Evolutionary conservation across 1,284 basidiomycete species (phyloP).

Genomic region (Sphagnurus paluster): DNA sequence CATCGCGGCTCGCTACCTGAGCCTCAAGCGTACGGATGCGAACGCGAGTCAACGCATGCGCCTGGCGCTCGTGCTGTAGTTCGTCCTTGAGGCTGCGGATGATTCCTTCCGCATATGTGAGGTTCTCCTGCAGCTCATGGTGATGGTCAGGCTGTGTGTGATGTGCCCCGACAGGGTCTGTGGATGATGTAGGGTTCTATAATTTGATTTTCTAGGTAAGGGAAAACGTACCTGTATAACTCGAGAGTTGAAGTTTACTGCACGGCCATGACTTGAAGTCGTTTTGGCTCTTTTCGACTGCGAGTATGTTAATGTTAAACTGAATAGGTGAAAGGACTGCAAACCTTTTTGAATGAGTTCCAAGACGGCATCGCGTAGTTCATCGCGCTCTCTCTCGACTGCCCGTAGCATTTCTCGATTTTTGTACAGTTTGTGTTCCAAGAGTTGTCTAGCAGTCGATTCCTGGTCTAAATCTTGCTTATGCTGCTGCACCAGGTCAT

Average conservation of each 20-base stretch:
- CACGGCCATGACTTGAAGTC: conserved; percentile 54
- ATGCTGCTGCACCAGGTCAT: conserved; percentile 42
- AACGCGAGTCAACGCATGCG: conserved; percentile 40
- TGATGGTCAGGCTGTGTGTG: not conserved
- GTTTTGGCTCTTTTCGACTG: conserved; percentile 50
- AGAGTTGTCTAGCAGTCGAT: conserved; percentile 31
- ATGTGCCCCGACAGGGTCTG: not conserved
- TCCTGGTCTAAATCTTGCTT: conserved; percentile 41
- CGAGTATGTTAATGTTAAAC: not conserved
- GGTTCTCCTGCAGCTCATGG: conserved; percentile 18
- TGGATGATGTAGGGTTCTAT: not conserved
- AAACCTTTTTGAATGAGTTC: conserved; percentile 60
- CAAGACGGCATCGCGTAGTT: conserved; percentile 52
- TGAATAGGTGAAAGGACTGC: conserved; percentile 14
- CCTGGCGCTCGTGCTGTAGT: conserved; percentile 44
- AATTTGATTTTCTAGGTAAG: not conserved
- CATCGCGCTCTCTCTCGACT: conserved; percentile 51
- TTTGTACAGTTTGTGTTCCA: conserved; percentile 40
- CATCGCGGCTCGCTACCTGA: conserved; percentile 55
- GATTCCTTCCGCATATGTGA: conserved; percentile 42
- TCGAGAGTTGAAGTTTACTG: conserved; percentile 44
- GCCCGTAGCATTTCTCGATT: conserved; percentile 33
- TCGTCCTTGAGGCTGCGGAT: conserved; percentile 44
- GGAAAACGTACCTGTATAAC: conserved; percentile 41
- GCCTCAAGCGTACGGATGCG: conserved; percentile 50